phyloP scores from a whole-genome alignment of 768 basidiomycete genomes.

The Trametes meyenii region DNA sequence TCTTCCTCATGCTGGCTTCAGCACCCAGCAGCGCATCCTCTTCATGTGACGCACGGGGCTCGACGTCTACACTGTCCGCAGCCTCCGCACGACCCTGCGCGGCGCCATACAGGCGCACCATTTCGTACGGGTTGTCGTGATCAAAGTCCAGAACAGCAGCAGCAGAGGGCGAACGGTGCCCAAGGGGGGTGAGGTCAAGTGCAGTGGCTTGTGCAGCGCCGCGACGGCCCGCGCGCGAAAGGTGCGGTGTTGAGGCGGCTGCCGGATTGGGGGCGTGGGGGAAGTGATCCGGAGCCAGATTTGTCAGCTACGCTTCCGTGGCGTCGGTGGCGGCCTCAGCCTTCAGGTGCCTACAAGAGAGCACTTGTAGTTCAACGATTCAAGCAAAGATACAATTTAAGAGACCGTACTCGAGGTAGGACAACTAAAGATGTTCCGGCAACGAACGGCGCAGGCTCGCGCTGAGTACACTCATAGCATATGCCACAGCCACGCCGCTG shows the following conservation, averaged over 20 bases:
- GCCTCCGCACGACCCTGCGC: constrained; percentile 39
- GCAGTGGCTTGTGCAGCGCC: constrained; percentile 15
- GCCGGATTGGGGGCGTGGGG: constrained; percentile 11
- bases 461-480: too few relatives aligned
- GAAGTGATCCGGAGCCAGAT: constrained; percentile 17
- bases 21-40: constrained; percentile 64
- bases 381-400: neutral
- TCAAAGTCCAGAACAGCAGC: constrained; percentile 15
- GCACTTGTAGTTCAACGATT: neutral
- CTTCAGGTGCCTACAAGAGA: neutral
- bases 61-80: constrained; percentile 26
- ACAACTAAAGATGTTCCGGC: neutral
- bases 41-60: constrained; percentile 43
- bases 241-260: constrained; percentile 1
- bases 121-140: constrained; percentile 48
- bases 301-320: constrained; percentile 18
- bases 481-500: neutral
- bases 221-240: neutral
- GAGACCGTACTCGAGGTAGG: too few relatives aligned
- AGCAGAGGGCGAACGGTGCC: neutral
- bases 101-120: constrained; percentile 74
- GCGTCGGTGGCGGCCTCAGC: neutral
- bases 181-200: constrained; percentile 11
- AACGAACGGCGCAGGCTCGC: too few relatives aligned
- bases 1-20: constrained; percentile 38